Percentiles rank a stretch among this genome's conserved stretches.
Conservation (phyloP, 495 filamentous ascomycete species). For the Penicillium paradoxum region DNA sequence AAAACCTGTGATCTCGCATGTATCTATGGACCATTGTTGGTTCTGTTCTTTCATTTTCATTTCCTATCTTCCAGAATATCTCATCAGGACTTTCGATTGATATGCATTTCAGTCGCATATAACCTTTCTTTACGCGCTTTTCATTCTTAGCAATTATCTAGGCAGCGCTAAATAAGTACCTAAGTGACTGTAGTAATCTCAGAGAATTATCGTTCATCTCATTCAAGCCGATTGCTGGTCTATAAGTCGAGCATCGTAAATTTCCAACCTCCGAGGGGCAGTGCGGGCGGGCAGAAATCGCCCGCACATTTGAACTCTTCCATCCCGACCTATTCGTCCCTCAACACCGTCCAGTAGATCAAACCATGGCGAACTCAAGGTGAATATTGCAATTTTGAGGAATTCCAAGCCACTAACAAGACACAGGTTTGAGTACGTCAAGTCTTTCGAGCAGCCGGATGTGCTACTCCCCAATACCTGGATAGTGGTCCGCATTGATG, state of each 20-base stretch:
- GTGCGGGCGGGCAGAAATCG: slow-evolving; percentile 17
- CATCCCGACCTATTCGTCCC: slow-evolving; percentile 3
- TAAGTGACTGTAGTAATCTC: neutral
- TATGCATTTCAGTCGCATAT: slow-evolving; percentile 3
- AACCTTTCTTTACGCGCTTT: neutral
- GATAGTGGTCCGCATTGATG: slow-evolving; percentile 90
- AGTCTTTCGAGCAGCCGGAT: slow-evolving; percentile 77
- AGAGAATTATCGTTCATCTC: too few relatives aligned
- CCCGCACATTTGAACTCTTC: slow-evolving; percentile 22
- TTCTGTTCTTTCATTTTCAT: slow-evolving; percentile 11
- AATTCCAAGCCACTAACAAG: slow-evolving; percentile 5
- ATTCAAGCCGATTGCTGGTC: neutral
- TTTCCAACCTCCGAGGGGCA: slow-evolving; percentile 1
- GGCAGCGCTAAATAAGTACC: neutral
- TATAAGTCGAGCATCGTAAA: neutral
- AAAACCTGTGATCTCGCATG: slow-evolving; percentile 11
- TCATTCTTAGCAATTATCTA: neutral
- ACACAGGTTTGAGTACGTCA: slow-evolving; percentile 85
- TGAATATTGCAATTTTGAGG: slow-evolving; percentile 18
- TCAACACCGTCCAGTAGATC: slow-evolving; percentile 7
- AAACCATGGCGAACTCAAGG: slow-evolving; percentile 62
- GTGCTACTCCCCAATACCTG: slow-evolving; percentile 81
- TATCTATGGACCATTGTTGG: slow-evolving; percentile 2
- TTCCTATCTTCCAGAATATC: slow-evolving; percentile 6
- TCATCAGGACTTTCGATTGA: slow-evolving; percentile 2